phyloP scores from a whole-genome alignment of 179 eudicot species.

The Patellifolia procumbens region DNA sequence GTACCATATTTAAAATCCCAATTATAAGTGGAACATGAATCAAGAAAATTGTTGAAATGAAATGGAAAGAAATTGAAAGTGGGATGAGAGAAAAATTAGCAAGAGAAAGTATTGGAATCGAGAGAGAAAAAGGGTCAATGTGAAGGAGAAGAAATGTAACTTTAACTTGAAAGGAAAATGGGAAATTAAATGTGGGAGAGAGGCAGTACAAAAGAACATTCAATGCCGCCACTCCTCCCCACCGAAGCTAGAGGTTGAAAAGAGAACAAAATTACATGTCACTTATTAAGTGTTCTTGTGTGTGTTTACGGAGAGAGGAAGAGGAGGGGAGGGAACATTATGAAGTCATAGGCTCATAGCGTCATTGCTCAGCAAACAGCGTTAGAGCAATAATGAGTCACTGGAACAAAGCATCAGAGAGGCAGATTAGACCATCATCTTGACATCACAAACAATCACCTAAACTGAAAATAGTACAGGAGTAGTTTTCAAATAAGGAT shows the following conservation, averaged over 20 bases:
- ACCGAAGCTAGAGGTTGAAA: background rate
- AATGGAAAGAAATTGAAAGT: too few relatives aligned
- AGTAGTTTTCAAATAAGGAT: background rate
- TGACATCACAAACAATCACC: background rate
- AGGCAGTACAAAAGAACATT: background rate
- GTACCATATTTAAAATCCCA: too few relatives aligned
- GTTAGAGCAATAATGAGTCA: background rate
- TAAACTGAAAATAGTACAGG: background rate
- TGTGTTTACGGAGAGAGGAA: background rate
- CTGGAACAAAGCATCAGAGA: background rate
- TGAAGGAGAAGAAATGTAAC: too few relatives aligned
- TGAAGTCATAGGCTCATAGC: background rate
- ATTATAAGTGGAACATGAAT: too few relatives aligned
- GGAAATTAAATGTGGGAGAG: too few relatives aligned
- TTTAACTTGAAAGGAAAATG: too few relatives aligned
- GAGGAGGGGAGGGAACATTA: too few relatives aligned
- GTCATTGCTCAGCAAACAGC: background rate
- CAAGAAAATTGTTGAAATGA: too few relatives aligned
- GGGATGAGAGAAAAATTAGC: too few relatives aligned
- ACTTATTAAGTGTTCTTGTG: background rate
- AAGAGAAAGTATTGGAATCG: too few relatives aligned
- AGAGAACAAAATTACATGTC: background rate
- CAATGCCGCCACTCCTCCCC: background rate
- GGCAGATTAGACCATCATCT: background rate
- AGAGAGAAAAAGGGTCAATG: too few relatives aligned